Evolutionary conservation across 345 rosid genomes (phyloP), one percentile per base, ranked within the genome.

Genomic region (Excoecaria agallocha): DNA sequence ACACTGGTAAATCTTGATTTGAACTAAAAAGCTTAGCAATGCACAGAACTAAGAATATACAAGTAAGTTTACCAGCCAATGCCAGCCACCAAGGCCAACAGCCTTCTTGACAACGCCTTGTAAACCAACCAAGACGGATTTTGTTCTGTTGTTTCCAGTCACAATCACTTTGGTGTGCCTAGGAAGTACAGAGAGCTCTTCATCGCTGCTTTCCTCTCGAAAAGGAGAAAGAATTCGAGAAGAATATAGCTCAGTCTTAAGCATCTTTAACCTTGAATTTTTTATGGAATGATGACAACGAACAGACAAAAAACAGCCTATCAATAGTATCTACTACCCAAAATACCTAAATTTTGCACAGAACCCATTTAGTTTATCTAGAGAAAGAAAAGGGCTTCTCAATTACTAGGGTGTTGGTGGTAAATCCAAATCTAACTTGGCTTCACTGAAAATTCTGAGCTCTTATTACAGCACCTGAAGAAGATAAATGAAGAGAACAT

Each of bases 71-170:
- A 89, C 93, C 91, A 89, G 91, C 93, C 93, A 89, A 77, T 89
- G 93, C 93, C 93, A 89, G 72, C 93, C 93, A 30, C 93, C 93
- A 15, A 89, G 90, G 13, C 93, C 93, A 35, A 89, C 89, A 65
- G 89, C 93, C 78, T 89, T 89, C 88, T 89, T 89, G 58, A 89
- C 93, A 39, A 89, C 93, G 13, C 93, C 93, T 76, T 89, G 89
- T 56, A 87, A 77, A 35, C 93, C 93, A 59, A 89, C 93, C 67
- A 89, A 64, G 22, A 87, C 93, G 41, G 93, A 89, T 68, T 87
- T 89, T 19, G 93, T 89, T 71, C 93, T 80, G 70, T 89, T 89
- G 78, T 89, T 89, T 64, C 93, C 93, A 2, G 91, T 87, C 67
- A 89, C 91, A 60, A 89, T 72, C 24, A 89, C 93, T 70, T 89